Evolutionary conservation across 495 filamentous ascomycete genomes (phyloP).

Genomic region (Cairneyella variabilis): DNA sequence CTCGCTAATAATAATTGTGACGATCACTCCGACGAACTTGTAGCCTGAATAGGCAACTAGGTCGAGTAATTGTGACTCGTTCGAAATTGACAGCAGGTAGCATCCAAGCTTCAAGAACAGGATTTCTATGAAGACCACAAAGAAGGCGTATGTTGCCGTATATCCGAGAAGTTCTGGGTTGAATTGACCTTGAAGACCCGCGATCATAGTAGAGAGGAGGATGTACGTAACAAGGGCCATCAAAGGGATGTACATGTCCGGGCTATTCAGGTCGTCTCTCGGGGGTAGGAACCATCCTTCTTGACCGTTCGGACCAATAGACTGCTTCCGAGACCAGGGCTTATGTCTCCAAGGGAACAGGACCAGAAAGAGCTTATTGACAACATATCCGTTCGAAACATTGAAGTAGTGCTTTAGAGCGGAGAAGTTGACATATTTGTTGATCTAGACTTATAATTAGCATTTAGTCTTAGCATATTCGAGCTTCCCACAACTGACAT

Average conservation of each 20-base stretch:
- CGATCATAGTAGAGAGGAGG: slow-evolving; percentile 81
- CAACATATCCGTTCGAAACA: slow-evolving; percentile 88
- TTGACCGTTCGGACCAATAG: slow-evolving; percentile 60
- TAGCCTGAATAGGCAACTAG: slow-evolving; percentile 95
- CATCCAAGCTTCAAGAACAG: slow-evolving; percentile 83
- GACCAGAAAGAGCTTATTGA: slow-evolving; percentile 81
- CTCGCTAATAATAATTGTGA: slow-evolving; percentile 74
- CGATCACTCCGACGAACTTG: slow-evolving; percentile 96
- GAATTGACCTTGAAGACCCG: slow-evolving; percentile 88
- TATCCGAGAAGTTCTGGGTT: slow-evolving; percentile 89
- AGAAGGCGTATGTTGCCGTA: slow-evolving; percentile 78
- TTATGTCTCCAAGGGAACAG: slow-evolving; percentile 97
- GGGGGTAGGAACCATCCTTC: slow-evolving; percentile 89
- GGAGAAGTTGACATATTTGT: slow-evolving; percentile 87
- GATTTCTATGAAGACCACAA: slow-evolving; percentile 82
- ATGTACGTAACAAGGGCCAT: slow-evolving; percentile 98
- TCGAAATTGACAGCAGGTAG: slow-evolving; percentile 89
- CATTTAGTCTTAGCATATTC: neutral
- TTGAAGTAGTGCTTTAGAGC: slow-evolving; percentile 97
- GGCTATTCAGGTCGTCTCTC: slow-evolving; percentile 94
- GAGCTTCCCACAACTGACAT: slow-evolving; percentile 47
- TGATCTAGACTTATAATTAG: slow-evolving; percentile 59
- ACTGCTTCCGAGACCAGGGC: slow-evolving; percentile 80
- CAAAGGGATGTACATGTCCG: slow-evolving; percentile 97
- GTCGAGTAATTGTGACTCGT: slow-evolving; percentile 81